Evolutionary conservation across 2,329 filamentous ascomycete genomes (phyloP).

Genomic region (Leptoxyphium fumago): DNA sequence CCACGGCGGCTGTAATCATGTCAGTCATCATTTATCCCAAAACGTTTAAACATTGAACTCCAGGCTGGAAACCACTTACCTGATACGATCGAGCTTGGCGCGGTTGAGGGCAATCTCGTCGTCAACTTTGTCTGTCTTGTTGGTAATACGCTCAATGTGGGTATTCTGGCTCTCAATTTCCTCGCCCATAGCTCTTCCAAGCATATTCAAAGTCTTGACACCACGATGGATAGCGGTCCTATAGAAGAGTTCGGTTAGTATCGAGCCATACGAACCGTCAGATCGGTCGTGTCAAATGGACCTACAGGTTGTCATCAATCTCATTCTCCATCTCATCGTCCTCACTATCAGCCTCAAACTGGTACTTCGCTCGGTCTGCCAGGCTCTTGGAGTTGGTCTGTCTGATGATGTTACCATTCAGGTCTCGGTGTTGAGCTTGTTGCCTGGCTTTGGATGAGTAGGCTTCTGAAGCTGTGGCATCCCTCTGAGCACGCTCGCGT

Average conservation of each 20-base stretch:
- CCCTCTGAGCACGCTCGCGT: constrained; percentile 40
- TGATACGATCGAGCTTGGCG: constrained; percentile 51
- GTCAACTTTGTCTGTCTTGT: constrained; percentile 62
- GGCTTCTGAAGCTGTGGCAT: constrained; percentile 41
- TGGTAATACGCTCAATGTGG: constrained; percentile 57
- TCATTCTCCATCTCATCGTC: constrained; percentile 46
- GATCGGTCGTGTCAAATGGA: not conserved
- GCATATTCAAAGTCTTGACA: constrained; percentile 54
- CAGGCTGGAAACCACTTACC: constrained; percentile 14
- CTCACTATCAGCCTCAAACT: constrained; percentile 61
- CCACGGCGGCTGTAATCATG: too few relatives aligned
- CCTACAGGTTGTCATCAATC: constrained; percentile 25
- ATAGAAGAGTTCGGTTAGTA: not conserved
- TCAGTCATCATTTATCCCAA: too few relatives aligned
- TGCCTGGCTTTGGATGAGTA: constrained; percentile 40
- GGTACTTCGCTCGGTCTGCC: constrained; percentile 56
- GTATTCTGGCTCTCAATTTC: constrained; percentile 68
- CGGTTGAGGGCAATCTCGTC: constrained; percentile 69
- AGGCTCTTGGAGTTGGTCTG: constrained; percentile 38
- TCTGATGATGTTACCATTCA: constrained; percentile 31
- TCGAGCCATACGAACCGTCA: not conserved
- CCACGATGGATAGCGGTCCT: constrained; percentile 43
- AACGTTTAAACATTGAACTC: too few relatives aligned
- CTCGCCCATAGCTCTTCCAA: constrained; percentile 58
- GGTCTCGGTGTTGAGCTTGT: constrained; percentile 47